Conservation (phyloP, 2,329 filamentous ascomycete species). For the Diaporthe citrichinensis region DNA sequence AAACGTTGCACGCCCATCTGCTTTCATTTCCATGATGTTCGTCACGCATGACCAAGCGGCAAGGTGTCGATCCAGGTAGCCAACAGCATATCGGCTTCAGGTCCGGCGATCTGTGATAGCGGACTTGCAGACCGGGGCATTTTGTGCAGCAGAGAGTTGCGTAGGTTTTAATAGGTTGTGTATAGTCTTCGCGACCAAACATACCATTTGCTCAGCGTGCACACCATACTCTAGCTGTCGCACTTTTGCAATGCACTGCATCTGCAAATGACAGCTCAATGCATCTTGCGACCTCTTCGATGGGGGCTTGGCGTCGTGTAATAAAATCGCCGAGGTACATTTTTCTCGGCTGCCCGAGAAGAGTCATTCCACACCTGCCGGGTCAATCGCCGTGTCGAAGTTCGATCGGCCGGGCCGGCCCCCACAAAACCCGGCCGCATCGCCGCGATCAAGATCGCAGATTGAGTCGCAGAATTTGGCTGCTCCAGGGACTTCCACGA, state of each 20-base stretch:
- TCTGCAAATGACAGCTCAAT: neutral
- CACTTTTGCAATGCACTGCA: neutral
- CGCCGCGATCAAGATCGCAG: neutral
- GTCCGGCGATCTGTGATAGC: neutral
- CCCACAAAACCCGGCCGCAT: neutral
- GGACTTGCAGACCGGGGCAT: neutral
- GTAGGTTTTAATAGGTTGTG: neutral
- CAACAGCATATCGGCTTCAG: neutral
- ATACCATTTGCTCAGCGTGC: neutral
- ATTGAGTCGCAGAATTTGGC: neutral
- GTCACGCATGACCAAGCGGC: neutral
- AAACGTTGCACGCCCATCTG: neutral
- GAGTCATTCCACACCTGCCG: neutral
- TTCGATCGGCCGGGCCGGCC: slow-evolving; percentile 6
- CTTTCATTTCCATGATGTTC: neutral
- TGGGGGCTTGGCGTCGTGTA: neutral
- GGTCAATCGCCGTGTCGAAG: neutral
- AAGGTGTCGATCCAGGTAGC: neutral
- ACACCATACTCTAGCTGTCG: neutral
- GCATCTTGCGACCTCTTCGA: neutral
- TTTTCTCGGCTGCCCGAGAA: neutral
- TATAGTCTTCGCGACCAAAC: neutral
- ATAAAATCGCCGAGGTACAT: neutral
- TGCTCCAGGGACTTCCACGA: neutral
- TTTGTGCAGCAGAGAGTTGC: neutral